phyloP scores from a whole-genome alignment of 129 eudicot genomes.

The Chrysanthemum makinoi region DNA sequence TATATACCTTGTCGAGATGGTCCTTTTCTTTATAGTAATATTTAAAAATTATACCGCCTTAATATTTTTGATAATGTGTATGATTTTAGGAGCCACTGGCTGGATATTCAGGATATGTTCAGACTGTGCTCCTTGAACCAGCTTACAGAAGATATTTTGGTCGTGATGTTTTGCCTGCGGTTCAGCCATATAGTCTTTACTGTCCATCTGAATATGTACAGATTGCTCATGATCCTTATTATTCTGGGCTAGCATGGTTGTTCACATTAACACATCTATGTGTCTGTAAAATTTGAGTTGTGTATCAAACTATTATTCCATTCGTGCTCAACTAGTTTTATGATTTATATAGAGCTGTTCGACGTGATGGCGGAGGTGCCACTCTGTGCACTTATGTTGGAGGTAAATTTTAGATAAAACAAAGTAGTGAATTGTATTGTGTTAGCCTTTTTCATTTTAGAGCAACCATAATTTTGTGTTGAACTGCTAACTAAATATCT shows the following conservation, averaged over 20 bases:
- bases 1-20: slow-evolving; percentile 30
- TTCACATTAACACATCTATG: no score
- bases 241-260: slow-evolving; percentile 26
- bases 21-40: not conserved
- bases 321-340: not conserved
- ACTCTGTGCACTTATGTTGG: no score
- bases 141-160: slow-evolving; percentile 20
- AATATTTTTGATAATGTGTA: not conserved
- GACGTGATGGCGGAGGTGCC: no score
- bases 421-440: not conserved
- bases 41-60: not conserved
- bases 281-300: no score
- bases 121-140: not conserved
- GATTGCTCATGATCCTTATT: slow-evolving; percentile 25
- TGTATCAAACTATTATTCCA: no score
- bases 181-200: slow-evolving; percentile 31
- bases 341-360: not conserved
- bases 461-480: not conserved
- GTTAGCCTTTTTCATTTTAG: not conserved
- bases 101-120: slow-evolving; percentile 38
- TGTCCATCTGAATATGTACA: slow-evolving; percentile 23
- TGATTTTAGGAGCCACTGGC: slow-evolving; percentile 44
- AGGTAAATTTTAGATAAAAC: no score
- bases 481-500: slow-evolving; percentile 4
- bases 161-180: slow-evolving; percentile 27